Base-by-base conservation (phyloP, 78 protist genomes). In the Polysphondylium violaceum region DNA sequence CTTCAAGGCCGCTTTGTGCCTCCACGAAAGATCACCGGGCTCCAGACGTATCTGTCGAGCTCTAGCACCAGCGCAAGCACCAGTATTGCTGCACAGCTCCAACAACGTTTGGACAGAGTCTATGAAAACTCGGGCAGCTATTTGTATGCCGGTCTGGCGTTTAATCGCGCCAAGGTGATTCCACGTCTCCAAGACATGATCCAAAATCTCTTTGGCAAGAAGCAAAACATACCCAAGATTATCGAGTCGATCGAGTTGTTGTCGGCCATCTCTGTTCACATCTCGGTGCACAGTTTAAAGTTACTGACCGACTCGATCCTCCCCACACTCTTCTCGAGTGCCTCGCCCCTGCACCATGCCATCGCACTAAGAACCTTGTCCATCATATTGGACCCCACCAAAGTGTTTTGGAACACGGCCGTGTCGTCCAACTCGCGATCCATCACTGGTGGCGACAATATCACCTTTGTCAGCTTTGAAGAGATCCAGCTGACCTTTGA, bases 1-100 rank as follows among this genome's bases (percentile, higher is more conserved):
- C 31, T 83, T 5, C 90, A 83, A 60, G 90, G 90, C 40, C 51
- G 74, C 40, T 83, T 83, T 59, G 90, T 83, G 31, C 90, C 90
- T 33, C 90, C 90, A 47, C 25, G 90, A 40, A 67, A 69, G 25
- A 83, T 83, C 4, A 83, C 38, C 44, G 90, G 90, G 25, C 6
- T 83, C 27, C 90, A 83, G 67, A 74, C 77, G 2, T 43, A 47
- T 36, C 47, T 77, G 31, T 76, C 86, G 9, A 67, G 61, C 51
- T 64, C 44, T 38, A 25, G 63, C 2, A 38, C 35, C 11, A 31
- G 6, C 44, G 29, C 5, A n/a, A 14, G 33, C 7, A 23, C 69
- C 2, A 36, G 58, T 23, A 83, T 83, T 41, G 90, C 90, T 8
- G 90, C 73, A 11, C 90, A 83, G 33, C 60, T 83, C 3, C 90